Percentiles rank a stretch among this genome's conserved stretches.
phyloP scores from a whole-genome alignment of 2,329 filamentous ascomycete genomes.

The Fusarium denticulatum region DNA sequence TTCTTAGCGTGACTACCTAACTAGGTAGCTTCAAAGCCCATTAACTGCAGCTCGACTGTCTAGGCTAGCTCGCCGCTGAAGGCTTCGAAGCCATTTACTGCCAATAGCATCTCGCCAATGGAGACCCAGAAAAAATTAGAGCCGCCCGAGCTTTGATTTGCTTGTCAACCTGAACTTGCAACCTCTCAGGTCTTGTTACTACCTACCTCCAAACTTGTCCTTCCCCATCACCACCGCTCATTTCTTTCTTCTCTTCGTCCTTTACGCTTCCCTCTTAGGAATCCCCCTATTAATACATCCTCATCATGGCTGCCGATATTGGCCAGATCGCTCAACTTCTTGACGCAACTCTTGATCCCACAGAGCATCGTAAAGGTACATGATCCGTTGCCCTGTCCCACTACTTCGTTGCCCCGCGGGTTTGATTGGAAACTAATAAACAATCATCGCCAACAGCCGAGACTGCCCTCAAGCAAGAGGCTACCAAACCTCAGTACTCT shows the following conservation, averaged over 20 bases:
- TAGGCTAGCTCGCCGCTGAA: background rate
- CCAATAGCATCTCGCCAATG: conserved; percentile 14
- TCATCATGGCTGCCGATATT: conserved; percentile 67
- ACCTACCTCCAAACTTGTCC: conserved; percentile 21
- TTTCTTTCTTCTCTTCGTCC: conserved; percentile 29
- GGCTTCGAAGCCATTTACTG: background rate
- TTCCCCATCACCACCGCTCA: conserved; percentile 37
- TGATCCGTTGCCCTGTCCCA: conserved; percentile 37
- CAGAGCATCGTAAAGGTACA: conserved; percentile 87
- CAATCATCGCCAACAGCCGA: conserved; percentile 71
- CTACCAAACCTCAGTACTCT: conserved; percentile 87
- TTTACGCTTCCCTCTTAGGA: conserved; percentile 23
- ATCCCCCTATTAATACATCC: conserved; percentile 15
- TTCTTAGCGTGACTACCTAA: background rate
- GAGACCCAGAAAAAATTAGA: conserved; percentile 27
- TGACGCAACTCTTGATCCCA: conserved; percentile 87
- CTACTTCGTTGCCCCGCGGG: conserved; percentile 43
- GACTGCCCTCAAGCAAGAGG: conserved; percentile 78
- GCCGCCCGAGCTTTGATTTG: conserved; percentile 18
- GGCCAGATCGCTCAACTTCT: conserved; percentile 81
- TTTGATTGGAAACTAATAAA: conserved; percentile 49
- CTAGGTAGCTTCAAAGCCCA: conserved; percentile 25
- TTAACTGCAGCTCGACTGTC: conserved; percentile 6
- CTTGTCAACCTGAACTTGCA: conserved; percentile 20
- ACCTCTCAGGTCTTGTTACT: conserved; percentile 30